These are phyloP conservation scores for Plasmodium coatneyi DNA, from an alignment of 169 alveolate genomes.

Conservation along the genomic window DNA sequence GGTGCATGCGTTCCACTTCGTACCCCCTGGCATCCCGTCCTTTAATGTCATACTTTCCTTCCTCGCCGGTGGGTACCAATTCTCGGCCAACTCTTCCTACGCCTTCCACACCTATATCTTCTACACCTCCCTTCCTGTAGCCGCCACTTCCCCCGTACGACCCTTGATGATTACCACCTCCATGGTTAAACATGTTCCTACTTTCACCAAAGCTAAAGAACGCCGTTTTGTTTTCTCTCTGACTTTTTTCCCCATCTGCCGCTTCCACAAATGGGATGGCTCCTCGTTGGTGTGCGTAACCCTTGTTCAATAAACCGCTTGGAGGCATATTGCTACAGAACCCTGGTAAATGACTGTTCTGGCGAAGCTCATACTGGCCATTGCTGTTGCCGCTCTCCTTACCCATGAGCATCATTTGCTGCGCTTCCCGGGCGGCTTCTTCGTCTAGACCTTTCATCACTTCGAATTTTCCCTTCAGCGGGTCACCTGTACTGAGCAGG, in stretches of 20 bases:
- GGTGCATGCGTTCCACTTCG: not conserved
- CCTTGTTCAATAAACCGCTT: not conserved
- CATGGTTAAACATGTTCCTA: not conserved
- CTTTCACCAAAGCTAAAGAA: constrained; percentile 3
- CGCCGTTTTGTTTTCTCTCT: not conserved
- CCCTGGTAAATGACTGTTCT: not conserved
- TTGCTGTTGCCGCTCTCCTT: not conserved
- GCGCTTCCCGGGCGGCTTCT: not conserved
- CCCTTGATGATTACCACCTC: not conserved
- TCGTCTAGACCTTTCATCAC: not conserved
- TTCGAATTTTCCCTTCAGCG: not conserved
- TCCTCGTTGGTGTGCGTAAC: not conserved
- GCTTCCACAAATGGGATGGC: not conserved
- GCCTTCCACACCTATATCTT: not conserved
- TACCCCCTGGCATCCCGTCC: not conserved
- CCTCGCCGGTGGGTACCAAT: not conserved
- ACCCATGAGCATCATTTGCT: not conserved
- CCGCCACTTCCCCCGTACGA: not conserved
- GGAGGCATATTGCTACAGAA: not conserved
- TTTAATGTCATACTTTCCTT: not conserved
- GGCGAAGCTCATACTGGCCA: not conserved
- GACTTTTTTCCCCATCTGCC: not conserved
- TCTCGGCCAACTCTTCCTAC: not conserved
- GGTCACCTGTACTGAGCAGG: not conserved
- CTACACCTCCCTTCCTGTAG: not conserved